phyloP scores from a whole-genome alignment of 768 basidiomycete genomes.

The Lepiota brunneoincarnata region DNA sequence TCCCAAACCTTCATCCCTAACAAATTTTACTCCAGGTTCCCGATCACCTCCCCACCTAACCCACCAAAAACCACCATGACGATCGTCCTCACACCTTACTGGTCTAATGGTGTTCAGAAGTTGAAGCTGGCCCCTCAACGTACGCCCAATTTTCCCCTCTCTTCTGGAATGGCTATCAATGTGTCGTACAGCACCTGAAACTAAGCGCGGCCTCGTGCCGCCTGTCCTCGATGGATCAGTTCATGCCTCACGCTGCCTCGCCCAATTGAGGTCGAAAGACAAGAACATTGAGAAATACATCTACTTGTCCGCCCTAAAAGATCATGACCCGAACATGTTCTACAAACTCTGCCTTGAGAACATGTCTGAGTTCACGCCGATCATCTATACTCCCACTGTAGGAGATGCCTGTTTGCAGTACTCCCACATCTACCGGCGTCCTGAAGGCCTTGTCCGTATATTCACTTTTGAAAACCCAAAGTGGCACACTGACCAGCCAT shows the following conservation, averaged over 20 bases:
- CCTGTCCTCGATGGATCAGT: conserved; percentile 49
- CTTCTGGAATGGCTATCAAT: conserved; percentile 11
- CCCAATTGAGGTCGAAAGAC: conserved; percentile 75
- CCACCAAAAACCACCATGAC: conserved; percentile 39
- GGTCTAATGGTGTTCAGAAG: conserved; percentile 67
- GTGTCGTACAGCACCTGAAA: conserved; percentile 35
- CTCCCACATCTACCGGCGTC: conserved; percentile 71
- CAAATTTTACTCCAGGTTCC: conserved; percentile 1
- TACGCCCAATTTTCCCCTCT: conserved; percentile 29
- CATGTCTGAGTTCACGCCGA: conserved; percentile 69
- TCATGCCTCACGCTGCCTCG: conserved; percentile 58
- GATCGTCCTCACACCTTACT: conserved; percentile 68
- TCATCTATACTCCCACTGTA: conserved; percentile 92
- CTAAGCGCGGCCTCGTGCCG: conserved; percentile 58
- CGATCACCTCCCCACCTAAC: conserved; percentile 8
- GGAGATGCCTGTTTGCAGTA: conserved; percentile 88
- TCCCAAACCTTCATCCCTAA: conserved; percentile 12
- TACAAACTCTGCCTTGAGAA: conserved; percentile 72
- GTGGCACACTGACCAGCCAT: conserved; percentile 13
- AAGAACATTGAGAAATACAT: conserved; percentile 82
- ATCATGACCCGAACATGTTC: conserved; percentile 71
- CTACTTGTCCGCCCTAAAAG: conserved; percentile 73
- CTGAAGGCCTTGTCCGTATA: conserved; percentile 65
- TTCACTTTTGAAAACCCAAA: background rate
- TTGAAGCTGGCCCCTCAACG: conserved; percentile 59